phyloP scores from a whole-genome alignment of 176 grass and related monocot species.

The Aegilops umbellulata region DNA sequence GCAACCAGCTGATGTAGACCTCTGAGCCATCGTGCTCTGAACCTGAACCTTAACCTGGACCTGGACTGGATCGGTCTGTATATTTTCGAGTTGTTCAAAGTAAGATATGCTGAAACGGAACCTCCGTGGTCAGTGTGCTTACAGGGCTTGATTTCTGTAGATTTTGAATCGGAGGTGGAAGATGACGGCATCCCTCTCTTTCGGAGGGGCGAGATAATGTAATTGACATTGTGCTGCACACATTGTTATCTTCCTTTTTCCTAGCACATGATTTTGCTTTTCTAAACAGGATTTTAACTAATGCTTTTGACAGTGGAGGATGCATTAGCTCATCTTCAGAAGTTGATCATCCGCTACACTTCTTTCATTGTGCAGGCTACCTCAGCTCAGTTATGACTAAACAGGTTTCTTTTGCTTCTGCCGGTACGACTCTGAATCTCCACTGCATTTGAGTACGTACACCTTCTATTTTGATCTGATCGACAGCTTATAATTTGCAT shows the following conservation, averaged over 20 bases:
- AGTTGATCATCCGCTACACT: conserved; percentile 47
- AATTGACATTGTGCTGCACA: conserved; percentile 12
- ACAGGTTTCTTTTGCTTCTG: no score
- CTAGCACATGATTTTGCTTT: conserved; percentile 7
- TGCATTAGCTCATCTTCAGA: conserved; percentile 55
- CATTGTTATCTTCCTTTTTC: neutral
- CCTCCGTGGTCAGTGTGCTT: neutral
- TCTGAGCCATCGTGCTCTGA: no score
- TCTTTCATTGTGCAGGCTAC: neutral
- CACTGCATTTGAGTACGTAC: neutral
- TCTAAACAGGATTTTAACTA: conserved; percentile 47
- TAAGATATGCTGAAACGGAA: no score
- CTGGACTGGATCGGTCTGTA: no score
- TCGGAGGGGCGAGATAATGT: conserved; percentile 75
- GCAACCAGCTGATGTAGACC: no score
- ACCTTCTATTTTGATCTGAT: conserved; percentile 26
- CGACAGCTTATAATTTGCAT: neutral
- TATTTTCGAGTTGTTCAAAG: no score
- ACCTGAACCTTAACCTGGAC: no score
- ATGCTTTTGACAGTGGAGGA: conserved; percentile 60
- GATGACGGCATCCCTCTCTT: conserved; percentile 85
- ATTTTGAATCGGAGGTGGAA: conserved; percentile 87
- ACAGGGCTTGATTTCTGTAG: conserved; percentile 76
- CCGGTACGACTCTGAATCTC: neutral
- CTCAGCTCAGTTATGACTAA: no score